Evolutionary conservation across 768 basidiomycete species (phyloP).

Genomic region (Lactifluus echinatus): DNA sequence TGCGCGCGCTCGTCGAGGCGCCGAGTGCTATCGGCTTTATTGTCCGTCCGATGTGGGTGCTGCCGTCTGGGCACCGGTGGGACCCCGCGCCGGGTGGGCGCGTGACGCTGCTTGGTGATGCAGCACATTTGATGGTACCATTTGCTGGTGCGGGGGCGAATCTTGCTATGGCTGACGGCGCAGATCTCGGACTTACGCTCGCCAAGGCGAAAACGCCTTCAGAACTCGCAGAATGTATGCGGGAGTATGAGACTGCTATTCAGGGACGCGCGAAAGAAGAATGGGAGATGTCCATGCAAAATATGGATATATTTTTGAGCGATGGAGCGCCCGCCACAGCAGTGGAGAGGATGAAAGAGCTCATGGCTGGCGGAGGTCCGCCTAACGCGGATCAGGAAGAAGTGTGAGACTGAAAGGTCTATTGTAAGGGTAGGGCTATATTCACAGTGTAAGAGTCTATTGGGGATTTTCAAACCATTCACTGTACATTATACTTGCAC

Average conservation of each 20-base stretch:
- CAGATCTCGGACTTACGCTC: constrained; percentile 15
- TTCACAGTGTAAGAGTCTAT: background rate
- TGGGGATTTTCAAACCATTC: background rate
- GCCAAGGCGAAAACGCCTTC: constrained; percentile 8
- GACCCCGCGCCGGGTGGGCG: constrained; percentile 10
- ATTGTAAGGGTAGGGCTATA: background rate
- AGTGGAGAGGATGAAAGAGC: background rate
- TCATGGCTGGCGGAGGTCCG: constrained; percentile 1
- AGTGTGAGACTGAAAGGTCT: background rate
- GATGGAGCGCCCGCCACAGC: constrained; percentile 6
- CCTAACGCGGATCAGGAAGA: background rate
- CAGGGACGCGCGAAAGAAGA: background rate
- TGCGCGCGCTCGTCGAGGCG: constrained; percentile 14
- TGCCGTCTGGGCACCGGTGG: constrained; percentile 17
- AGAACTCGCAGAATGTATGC: background rate
- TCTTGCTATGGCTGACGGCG: constrained; percentile 27
- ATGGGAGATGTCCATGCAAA: constrained; percentile 1
- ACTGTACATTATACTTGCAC: background rate
- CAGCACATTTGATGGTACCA: constrained; percentile 32
- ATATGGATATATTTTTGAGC: constrained; percentile 8
- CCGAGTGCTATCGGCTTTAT: constrained; percentile 7
- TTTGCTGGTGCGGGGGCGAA: constrained; percentile 34
- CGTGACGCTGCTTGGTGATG: constrained; percentile 28
- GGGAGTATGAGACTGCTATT: constrained; percentile 9
- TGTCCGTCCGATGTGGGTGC: constrained; percentile 17